Evolutionary conservation across 1,284 basidiomycete genomes (phyloP).

Genomic region (Pisolithus thermaeus): DNA sequence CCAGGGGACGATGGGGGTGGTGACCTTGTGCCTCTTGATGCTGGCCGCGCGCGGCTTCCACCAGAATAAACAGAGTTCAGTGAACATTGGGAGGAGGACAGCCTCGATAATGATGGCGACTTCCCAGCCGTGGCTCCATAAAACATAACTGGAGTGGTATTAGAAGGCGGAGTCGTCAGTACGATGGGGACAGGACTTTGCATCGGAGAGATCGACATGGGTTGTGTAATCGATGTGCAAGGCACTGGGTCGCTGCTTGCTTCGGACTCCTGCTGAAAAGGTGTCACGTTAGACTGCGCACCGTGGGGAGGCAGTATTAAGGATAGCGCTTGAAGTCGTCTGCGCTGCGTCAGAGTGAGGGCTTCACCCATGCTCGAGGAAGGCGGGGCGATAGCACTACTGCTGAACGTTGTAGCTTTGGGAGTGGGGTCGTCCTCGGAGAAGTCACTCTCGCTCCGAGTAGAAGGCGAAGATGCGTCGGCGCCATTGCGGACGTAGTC

Average conservation of each 20-base stretch:
- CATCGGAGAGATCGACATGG: background rate
- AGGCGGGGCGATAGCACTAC: background rate
- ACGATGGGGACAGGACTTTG: background rate
- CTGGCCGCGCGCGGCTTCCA: slow-evolving; percentile 13
- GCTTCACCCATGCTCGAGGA: background rate
- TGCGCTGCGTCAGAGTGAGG: background rate
- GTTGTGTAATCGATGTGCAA: background rate
- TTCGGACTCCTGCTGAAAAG: slow-evolving; percentile 18
- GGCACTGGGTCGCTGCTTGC: slow-evolving; percentile 8
- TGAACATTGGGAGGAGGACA: slow-evolving; percentile 4
- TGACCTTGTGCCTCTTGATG: slow-evolving; percentile 23
- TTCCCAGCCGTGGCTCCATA: background rate
- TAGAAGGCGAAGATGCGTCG: slow-evolving; percentile 6
- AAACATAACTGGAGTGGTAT: background rate
- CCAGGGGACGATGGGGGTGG: slow-evolving; percentile 15
- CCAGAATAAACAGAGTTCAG: slow-evolving; percentile 9
- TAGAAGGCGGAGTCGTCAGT: background rate
- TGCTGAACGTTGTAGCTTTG: slow-evolving; percentile 14
- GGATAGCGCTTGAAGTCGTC: slow-evolving; percentile 11
- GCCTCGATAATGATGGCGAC: background rate
- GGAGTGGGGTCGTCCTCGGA: slow-evolving; percentile 24
- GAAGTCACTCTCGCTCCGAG: slow-evolving; percentile 3
- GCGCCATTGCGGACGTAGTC: slow-evolving; percentile 4
- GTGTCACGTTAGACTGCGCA: slow-evolving; percentile 19
- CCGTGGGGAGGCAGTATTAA: slow-evolving; percentile 15